Evolutionary conservation across 108 stramenopile genomes (phyloP).

Genomic region (Skeletonema marinoi): DNA sequence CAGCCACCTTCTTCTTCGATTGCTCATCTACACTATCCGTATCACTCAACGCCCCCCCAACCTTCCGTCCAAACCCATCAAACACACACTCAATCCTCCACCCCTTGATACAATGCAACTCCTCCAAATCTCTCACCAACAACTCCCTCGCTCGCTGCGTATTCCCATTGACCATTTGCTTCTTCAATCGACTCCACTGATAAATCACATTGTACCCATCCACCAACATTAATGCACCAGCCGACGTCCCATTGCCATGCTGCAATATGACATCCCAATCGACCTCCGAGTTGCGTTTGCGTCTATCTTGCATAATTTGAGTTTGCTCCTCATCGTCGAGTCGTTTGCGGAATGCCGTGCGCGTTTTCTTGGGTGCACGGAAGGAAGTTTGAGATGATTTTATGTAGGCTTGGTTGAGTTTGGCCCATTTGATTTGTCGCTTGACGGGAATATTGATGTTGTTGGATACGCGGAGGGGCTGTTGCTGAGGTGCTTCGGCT

Average conservation of each 20-base stretch:
- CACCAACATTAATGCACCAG: constrained; percentile 75
- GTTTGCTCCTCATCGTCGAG: constrained; percentile 74
- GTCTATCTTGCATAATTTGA: constrained; percentile 53
- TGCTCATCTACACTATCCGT: constrained; percentile 22
- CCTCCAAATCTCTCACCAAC: constrained; percentile 79
- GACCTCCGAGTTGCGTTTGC: constrained; percentile 63
- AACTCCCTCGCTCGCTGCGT: constrained; percentile 60
- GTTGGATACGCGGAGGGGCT: constrained; percentile 58
- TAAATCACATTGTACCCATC: constrained; percentile 90
- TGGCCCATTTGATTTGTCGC: constrained; percentile 70
- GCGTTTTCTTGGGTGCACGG: constrained; percentile 52
- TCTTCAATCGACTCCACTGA: constrained; percentile 84
- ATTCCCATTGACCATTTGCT: constrained; percentile 78
- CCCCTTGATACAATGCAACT: constrained; percentile 64
- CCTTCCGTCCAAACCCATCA: constrained; percentile 69
- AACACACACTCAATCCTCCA: constrained; percentile 90
- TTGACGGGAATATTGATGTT: constrained; percentile 77
- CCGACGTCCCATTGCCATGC: constrained; percentile 55
- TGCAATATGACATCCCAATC: constrained; percentile 83
- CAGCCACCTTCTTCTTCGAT: not conserved
- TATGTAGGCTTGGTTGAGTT: constrained; percentile 60
- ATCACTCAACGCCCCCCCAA: constrained; percentile 51
- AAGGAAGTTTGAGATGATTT: constrained; percentile 48
- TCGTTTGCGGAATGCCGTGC: constrained; percentile 67
- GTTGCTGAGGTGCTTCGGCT: constrained; percentile 1